These are phyloP conservation scores for Cadophora luteo-olivacea DNA, from an alignment of 2,329 filamentous ascomycete genomes.

Conservation along the genomic window DNA sequence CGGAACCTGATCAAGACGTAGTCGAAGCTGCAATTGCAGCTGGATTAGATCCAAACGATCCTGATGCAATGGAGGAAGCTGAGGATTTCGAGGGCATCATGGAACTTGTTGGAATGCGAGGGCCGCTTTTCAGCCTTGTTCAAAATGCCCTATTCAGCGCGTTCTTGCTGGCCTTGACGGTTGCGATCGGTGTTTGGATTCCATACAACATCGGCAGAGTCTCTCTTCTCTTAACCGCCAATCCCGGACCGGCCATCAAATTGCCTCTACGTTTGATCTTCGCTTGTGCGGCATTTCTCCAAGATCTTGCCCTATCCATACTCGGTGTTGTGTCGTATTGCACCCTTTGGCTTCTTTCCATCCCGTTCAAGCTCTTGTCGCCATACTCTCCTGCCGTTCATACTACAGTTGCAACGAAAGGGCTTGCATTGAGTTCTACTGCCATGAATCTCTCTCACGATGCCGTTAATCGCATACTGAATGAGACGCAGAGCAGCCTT, in stretches of 20 bases:
- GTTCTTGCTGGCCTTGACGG: slow-evolving; percentile 85
- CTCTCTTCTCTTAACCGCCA: slow-evolving; percentile 78
- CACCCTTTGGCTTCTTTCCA: slow-evolving; percentile 33
- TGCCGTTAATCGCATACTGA: slow-evolving; percentile 50
- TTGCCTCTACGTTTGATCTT: slow-evolving; percentile 77
- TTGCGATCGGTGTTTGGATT: slow-evolving; percentile 85
- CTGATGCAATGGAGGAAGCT: slow-evolving; percentile 79
- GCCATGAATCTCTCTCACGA: slow-evolving; percentile 38
- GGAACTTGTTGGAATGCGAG: slow-evolving; percentile 95
- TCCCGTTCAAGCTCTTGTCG: slow-evolving; percentile 32
- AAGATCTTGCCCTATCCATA: slow-evolving; percentile 75
- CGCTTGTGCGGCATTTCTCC: slow-evolving; percentile 75
- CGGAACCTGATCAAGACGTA: slow-evolving; percentile 61
- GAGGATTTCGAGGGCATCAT: slow-evolving; percentile 97
- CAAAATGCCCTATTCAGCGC: slow-evolving; percentile 96
- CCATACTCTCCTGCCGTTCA: slow-evolving; percentile 21
- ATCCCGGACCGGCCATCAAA: slow-evolving; percentile 72
- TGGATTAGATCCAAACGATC: slow-evolving; percentile 77
- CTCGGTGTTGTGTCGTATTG: slow-evolving; percentile 59
- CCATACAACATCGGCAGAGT: slow-evolving; percentile 93
- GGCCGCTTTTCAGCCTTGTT: slow-evolving; percentile 85
- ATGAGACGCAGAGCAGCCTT: slow-evolving; percentile 57
- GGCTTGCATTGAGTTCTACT: slow-evolving; percentile 27
- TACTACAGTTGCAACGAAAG: slow-evolving; percentile 12
- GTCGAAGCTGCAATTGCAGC: slow-evolving; percentile 70